Base-by-base conservation (phyloP, 2,329 filamentous ascomycete species). In the Neocucurbitaria cava region DNA sequence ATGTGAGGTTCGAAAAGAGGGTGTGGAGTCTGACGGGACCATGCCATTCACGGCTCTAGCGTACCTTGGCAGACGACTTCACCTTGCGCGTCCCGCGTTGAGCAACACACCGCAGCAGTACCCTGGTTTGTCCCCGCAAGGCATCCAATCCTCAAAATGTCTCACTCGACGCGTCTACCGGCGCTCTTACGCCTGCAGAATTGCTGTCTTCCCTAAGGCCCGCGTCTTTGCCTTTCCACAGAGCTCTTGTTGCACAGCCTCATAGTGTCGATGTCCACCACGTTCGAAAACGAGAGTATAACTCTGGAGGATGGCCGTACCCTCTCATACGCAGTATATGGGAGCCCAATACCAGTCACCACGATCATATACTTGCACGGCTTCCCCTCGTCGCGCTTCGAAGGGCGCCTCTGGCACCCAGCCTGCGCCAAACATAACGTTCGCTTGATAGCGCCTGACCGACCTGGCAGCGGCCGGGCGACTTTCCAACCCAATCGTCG, bases 261-360 rank as follows among this genome's bases (percentile, higher is more conserved):
- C 8, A 15, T 30, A 30, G 23, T 9, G 35, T 20, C 38, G 9
- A 40, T 40, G 38, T 24, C 24, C 24, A 59, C 51, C 33, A 64
- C 64, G 56, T 58, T 58, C 21, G 69, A 70, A 41, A 66, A 64
- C 43, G 66, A 69, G 44, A 56, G 55, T 28, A 45, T 73, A 20
- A 64, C 52, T 35, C 67, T 74, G 26, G 48, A 65, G 33, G 71
- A 78, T 54, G 76, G 74, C 36, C 77, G 79, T 31, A 72, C 58
- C 10, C 64, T 81, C 3, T 76, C 76, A n/a, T 81, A 75, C 58
- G 76, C 78, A n/a, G 63, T 77, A 45, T 81, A 79, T 59, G 80
- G 80, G 39, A 66, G 64, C 10, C 69, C 66, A 0, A 64, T 77
- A 52, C 78, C 78, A 52, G 78, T 77, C 26, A 61, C 51, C 4